A percentile compares a stretch with the other conserved stretches of the same genome.
These are phyloP conservation scores for Coemansia pectinata DNA, from an alignment of 192 early-diverging fungal genomes.

Conservation along the genomic window DNA sequence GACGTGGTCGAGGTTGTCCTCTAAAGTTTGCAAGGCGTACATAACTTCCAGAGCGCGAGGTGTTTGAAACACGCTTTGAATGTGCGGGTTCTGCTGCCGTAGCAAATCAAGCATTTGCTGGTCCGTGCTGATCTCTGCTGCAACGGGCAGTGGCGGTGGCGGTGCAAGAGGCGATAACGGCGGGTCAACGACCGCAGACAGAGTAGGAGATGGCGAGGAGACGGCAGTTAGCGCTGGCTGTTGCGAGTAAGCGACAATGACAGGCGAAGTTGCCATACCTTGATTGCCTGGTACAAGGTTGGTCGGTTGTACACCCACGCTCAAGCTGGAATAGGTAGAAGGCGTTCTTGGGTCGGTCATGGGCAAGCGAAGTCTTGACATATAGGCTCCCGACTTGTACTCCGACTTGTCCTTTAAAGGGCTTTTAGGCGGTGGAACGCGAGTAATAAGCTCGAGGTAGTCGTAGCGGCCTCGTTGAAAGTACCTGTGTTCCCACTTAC, in stretches of 20 bases:
- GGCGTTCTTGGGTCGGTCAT: neutral
- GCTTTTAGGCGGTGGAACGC: neutral
- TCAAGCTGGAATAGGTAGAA: neutral
- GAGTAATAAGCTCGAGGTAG: slow-evolving; percentile 12
- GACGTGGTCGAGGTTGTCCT: neutral
- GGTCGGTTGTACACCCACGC: neutral
- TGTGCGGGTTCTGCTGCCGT: too few relatives aligned
- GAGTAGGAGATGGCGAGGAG: neutral
- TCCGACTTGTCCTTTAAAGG: neutral
- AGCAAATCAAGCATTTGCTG: too few relatives aligned
- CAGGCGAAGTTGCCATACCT: neutral
- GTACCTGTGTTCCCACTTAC: slow-evolving; percentile 10
- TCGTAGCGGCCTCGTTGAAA: slow-evolving; percentile 24
- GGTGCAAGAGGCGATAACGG: neutral
- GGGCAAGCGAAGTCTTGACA: neutral
- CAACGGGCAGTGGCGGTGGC: neutral
- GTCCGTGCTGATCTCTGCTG: neutral
- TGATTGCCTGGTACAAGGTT: neutral
- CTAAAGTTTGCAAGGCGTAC: neutral
- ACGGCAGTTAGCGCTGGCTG: neutral
- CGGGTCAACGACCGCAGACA: neutral
- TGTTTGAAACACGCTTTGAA: neutral
- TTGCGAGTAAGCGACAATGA: neutral
- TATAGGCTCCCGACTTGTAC: neutral
- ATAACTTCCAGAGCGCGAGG: neutral